phyloP scores from a whole-genome alignment of 345 rosid species.

The Camelina neglecta region DNA sequence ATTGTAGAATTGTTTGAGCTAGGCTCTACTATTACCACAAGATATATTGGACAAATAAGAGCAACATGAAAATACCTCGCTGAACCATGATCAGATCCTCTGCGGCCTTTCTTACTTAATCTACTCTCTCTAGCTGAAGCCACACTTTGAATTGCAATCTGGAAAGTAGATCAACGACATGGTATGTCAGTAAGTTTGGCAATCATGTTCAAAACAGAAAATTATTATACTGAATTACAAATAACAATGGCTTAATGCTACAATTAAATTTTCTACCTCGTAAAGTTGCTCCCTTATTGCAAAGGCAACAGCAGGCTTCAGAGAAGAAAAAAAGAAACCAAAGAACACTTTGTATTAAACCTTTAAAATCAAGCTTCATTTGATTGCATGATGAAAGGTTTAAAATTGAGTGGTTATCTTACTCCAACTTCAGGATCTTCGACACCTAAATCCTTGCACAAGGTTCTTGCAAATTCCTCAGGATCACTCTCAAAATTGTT shows the following conservation, averaged over 20 bases:
- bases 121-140: constrained; percentile 88
- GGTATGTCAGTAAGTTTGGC: constrained; percentile 4
- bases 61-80: constrained; percentile 54
- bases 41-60: neutral
- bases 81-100: constrained; percentile 70
- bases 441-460: constrained; percentile 82
- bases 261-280: constrained; percentile 58
- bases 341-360: constrained; percentile 18
- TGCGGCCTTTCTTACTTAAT: constrained; percentile 85
- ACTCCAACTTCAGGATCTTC: constrained; percentile 97
- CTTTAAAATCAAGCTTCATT: neutral
- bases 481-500: constrained; percentile 96
- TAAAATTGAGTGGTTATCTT: constrained; percentile 39
- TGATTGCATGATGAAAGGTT: neutral
- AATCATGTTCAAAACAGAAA: constrained; percentile 18
- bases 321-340: constrained; percentile 29
- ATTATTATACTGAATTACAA: neutral
- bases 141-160: constrained; percentile 89
- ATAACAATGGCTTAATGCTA: constrained; percentile 12
- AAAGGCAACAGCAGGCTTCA: constrained; percentile 95
- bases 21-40: constrained; percentile 9
- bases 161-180: constrained; percentile 33
- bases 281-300: constrained; percentile 95
- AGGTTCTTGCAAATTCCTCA: constrained; percentile 87
- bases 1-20: neutral